These are phyloP conservation scores for Nematodospora valgi DNA, from an alignment of 805 yeast genomes.

Conservation along the genomic window DNA sequence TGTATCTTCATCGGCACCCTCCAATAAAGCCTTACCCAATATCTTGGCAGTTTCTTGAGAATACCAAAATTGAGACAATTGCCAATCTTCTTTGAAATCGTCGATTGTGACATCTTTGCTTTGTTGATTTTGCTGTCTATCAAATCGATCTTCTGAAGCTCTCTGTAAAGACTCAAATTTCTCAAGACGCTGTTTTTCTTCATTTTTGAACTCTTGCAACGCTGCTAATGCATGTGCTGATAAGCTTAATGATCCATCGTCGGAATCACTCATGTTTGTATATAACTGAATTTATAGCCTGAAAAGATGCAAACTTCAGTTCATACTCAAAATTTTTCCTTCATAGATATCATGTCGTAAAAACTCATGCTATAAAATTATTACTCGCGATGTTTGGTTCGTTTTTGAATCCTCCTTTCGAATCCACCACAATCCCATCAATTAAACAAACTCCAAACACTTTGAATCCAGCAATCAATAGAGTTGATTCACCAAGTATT, in stretches of 20 bases:
- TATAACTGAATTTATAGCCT: no score
- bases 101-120: slow-evolving; percentile 48
- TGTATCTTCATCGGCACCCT: slow-evolving; percentile 71
- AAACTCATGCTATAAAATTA: no score
- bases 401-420: no score
- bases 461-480: no score
- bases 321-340: no score
- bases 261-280: slow-evolving; percentile 32
- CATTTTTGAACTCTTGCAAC: slow-evolving; percentile 59
- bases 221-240: slow-evolving; percentile 53
- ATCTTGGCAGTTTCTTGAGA: slow-evolving; percentile 66
- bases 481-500: no score
- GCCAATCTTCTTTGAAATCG: slow-evolving; percentile 89
- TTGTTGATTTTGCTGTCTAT: slow-evolving; percentile 21
- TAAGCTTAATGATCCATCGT: slow-evolving; percentile 42
- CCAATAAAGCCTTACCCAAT: slow-evolving; percentile 67
- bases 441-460: no score
- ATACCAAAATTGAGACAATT: slow-evolving; percentile 90
- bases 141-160: slow-evolving; percentile 56
- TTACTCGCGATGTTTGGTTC: no score
- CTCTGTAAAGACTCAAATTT: slow-evolving; percentile 53
- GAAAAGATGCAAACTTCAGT: no score
- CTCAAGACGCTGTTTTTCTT: slow-evolving; percentile 55
- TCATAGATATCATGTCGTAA: no score
- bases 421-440: no score